Base-by-base conservation (phyloP, 2,329 filamentous ascomycete species). In the Aureobasidium sp. region DNA sequence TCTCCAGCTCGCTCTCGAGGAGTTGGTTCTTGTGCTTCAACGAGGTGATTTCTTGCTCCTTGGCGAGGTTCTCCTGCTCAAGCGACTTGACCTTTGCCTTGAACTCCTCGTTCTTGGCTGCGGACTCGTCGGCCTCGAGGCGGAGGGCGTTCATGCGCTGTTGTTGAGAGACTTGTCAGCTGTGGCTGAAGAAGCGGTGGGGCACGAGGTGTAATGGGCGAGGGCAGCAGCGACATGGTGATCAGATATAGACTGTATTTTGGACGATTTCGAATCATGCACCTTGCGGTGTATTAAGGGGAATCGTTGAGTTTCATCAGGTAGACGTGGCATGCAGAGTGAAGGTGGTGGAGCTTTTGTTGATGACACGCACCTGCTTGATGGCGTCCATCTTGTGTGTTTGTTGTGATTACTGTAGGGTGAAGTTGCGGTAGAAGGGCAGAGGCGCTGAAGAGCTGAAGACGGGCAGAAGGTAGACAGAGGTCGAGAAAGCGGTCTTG, bases 31-130 rank as follows among this genome's bases (percentile, higher is more conserved):
- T 95, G 87, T 97, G 93, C 75, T 88, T 86, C 72, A 97, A 86
- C 60, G 94, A 97, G 68, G 90, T 95, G 78, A 97, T 96, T 77
- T 97, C 93, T 79, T 97, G 92, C 82, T 97, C 94, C 83, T 97
- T 97, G 75, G 88, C 83, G 66, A 96, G 84, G 77, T 91, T 96
- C 81, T 97, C 93, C 78, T 96, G 89, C 80, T 99, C 92, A 36
- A 65, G 61, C 61, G 79, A 77, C 84, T 97, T 97, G 80, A 97
- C 84, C 80, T 90, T 92, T 71, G 78, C 68, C 80, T 94, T 87
- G 69, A 96, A 85, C 79, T 97, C 93, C 75, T 97, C 90, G 67
- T 88, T 87, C 80, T 93, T 89, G 75, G 82, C 79, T 67, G 86
- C 79, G 67, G 90, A 87, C 75, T 94, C 89, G 74, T 97, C 94